phyloP scores from a whole-genome alignment of 306 rosid species.

The Datisca glomerata region DNA sequence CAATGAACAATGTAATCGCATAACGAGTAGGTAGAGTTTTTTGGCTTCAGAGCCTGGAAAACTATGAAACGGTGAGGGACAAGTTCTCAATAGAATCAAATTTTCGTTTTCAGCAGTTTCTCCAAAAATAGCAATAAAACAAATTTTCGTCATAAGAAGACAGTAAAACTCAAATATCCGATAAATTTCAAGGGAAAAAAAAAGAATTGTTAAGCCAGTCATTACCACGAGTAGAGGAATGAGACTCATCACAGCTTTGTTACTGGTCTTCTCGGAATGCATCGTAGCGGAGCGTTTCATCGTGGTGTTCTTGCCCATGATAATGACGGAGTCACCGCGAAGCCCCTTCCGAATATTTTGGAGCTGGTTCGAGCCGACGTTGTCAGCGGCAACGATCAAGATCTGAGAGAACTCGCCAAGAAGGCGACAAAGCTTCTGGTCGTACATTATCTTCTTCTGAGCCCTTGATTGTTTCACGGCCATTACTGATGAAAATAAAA shows the following conservation, averaged over 20 bases:
- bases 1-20: too few relatives aligned
- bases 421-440: slow-evolving; percentile 53
- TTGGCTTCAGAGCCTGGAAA: too few relatives aligned
- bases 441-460: slow-evolving; percentile 63
- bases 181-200: too few relatives aligned
- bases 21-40: too few relatives aligned
- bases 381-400: slow-evolving; percentile 71
- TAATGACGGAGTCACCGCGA: slow-evolving; percentile 69
- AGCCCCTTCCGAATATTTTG: slow-evolving; percentile 70
- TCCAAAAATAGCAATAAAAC: too few relatives aligned
- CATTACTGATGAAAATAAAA: slow-evolving; percentile 13
- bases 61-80: too few relatives aligned
- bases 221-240: slow-evolving; percentile 75
- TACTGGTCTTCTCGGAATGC: slow-evolving; percentile 63
- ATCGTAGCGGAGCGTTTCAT: slow-evolving; percentile 72
- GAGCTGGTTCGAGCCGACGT: slow-evolving; percentile 82
- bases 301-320: slow-evolving; percentile 97
- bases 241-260: slow-evolving; percentile 40
- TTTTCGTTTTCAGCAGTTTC: not conserved
- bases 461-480: slow-evolving; percentile 50
- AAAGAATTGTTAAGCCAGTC: too few relatives aligned
- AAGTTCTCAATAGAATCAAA: too few relatives aligned
- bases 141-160: too few relatives aligned
- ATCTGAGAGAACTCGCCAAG: slow-evolving; percentile 57
- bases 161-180: too few relatives aligned